A percentile compares a stretch with the other conserved stretches of the same genome.
phyloP scores from a whole-genome alignment of 306 rosid species.

The Luffa aegyptiaca region DNA sequence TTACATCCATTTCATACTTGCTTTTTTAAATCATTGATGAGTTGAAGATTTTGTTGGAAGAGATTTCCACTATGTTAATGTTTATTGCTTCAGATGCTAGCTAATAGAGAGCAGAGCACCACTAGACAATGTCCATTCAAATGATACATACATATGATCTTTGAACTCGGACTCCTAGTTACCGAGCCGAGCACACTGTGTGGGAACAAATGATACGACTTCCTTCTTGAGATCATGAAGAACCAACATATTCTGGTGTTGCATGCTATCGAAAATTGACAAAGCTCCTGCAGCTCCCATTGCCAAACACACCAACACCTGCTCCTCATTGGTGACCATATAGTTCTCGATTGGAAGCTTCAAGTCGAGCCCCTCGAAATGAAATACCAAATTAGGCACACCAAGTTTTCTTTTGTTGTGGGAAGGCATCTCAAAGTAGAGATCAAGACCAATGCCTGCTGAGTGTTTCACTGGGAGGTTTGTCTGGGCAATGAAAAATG shows the following conservation, averaged over 20 bases:
- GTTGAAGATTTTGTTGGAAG: neutral
- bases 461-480: conserved; percentile 21
- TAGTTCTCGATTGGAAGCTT: conserved; percentile 53
- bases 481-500: conserved; percentile 46
- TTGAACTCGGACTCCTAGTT: neutral
- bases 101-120: too few species aligned
- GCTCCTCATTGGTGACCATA: neutral
- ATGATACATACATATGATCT: neutral
- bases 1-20: neutral
- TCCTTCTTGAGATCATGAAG: conserved; percentile 25
- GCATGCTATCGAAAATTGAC: conserved; percentile 50
- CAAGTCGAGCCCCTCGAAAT: conserved; percentile 52
- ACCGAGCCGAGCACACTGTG: conserved; percentile 7
- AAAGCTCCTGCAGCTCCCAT: conserved; percentile 42
- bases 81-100: neutral
- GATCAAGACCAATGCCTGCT: conserved; percentile 40
- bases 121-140: neutral
- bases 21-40: neutral
- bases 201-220: conserved; percentile 25
- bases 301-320: conserved; percentile 52
- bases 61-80: neutral
- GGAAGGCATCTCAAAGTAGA: conserved; percentile 48
- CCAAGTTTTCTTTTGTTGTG: conserved; percentile 12
- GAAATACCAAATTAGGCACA: conserved; percentile 50
- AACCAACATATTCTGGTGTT: conserved; percentile 33